Conservation (phyloP, 768 basidiomycete genomes). For the Bullera alba region DNA sequence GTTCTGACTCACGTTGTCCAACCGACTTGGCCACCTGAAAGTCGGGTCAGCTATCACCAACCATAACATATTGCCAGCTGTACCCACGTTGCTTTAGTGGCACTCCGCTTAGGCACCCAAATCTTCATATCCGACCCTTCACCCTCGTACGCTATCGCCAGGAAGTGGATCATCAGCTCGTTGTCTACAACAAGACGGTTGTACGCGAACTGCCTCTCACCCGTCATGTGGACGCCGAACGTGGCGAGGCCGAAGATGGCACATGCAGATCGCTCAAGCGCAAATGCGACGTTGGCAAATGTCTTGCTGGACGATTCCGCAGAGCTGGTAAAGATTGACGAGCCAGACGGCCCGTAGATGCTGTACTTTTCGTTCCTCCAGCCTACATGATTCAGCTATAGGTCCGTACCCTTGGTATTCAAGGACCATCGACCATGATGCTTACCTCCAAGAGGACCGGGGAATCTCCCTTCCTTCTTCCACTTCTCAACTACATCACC, state of each 20-base stretch:
- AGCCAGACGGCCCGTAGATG: conserved; percentile 44
- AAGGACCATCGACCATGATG: no score
- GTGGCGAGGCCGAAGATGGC: conserved; percentile 83
- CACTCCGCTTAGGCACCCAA: conserved; percentile 81
- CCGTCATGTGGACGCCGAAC: conserved; percentile 84
- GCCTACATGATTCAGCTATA: conserved; percentile 47
- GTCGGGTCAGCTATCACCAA: neutral
- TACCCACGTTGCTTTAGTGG: conserved; percentile 87
- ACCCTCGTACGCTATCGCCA: conserved; percentile 41
- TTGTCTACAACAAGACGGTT: no score
- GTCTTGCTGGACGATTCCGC: neutral
- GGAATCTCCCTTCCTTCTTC: conserved; percentile 42
- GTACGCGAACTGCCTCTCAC: conserved; percentile 14
- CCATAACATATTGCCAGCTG: conserved; percentile 43
- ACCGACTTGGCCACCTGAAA: conserved; percentile 64
- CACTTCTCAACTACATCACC: conserved; percentile 30
- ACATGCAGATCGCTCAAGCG: conserved; percentile 83
- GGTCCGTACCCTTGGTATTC: neutral
- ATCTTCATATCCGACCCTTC: conserved; percentile 51
- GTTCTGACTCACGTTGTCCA: conserved; percentile 59
- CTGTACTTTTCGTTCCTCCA: conserved; percentile 80
- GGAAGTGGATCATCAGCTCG: no score
- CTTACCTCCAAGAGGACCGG: conserved; percentile 43
- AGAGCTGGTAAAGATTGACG: conserved; percentile 12
- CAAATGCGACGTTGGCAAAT: conserved; percentile 54